Evolutionary conservation across 768 basidiomycete species (phyloP).

Genomic region (Chalciporus pseudorubinellus): DNA sequence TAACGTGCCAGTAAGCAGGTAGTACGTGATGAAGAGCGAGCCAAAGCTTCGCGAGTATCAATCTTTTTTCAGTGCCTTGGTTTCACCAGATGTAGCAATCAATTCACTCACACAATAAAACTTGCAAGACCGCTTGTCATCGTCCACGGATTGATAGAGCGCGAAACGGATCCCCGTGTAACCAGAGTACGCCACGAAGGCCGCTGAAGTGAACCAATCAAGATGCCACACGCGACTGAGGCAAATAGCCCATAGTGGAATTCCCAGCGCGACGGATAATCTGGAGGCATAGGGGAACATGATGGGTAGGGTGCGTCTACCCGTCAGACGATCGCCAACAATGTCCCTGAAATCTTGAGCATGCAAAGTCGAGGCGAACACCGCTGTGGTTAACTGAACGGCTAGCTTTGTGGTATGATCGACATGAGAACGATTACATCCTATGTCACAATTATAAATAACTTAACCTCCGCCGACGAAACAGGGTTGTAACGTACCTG

Average conservation of each 20-base stretch:
- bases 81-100: background rate
- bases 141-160: slow-evolving; percentile 14
- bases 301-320: slow-evolving; percentile 42
- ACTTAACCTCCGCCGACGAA: background rate
- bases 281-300: slow-evolving; percentile 29
- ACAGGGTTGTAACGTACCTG: slow-evolving; percentile 25
- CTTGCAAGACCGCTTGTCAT: slow-evolving; percentile 22
- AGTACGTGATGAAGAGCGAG: slow-evolving; percentile 13
- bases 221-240: slow-evolving; percentile 22
- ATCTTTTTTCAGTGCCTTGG: background rate
- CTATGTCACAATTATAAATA: slow-evolving; percentile 2
- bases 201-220: slow-evolving; percentile 5
- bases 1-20: slow-evolving; percentile 14
- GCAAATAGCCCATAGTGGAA: slow-evolving; percentile 26
- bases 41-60: slow-evolving; percentile 15
- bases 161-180: slow-evolving; percentile 20
- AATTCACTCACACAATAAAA: slow-evolving; percentile 20
- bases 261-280: slow-evolving; percentile 14
- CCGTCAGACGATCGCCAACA: slow-evolving; percentile 36
- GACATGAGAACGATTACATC: slow-evolving; percentile 12
- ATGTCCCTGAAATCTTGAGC: slow-evolving; percentile 37
- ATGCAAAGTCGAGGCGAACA: slow-evolving; percentile 33
- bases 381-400: slow-evolving; percentile 23
- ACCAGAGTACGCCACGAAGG: slow-evolving; percentile 17
- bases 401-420: slow-evolving; percentile 17